Evolutionary conservation across 352 stramenopile genomes (phyloP).

Genomic region (Globisporangium nunn): DNA sequence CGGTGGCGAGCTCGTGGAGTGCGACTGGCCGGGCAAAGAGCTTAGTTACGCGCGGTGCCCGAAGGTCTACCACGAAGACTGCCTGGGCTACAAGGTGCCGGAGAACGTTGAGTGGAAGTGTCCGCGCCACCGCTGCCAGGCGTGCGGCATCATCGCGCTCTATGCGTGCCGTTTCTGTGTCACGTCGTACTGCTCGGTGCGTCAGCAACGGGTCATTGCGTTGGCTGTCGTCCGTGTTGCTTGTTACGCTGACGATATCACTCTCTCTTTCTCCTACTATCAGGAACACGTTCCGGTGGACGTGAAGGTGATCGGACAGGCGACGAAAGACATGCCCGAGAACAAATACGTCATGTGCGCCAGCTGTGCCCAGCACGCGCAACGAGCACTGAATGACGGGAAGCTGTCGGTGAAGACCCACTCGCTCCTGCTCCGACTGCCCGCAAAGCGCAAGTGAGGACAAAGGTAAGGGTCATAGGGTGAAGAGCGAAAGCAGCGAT

Average conservation of each 20-base stretch:
- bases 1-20: slow-evolving; percentile 72
- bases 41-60: slow-evolving; percentile 35
- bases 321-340: slow-evolving; percentile 38
- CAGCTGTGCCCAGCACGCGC: slow-evolving; percentile 29
- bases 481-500: too few relatives aligned
- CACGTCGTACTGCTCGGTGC: slow-evolving; percentile 58
- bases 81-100: slow-evolving; percentile 50
- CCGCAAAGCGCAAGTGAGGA: too few relatives aligned
- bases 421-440: slow-evolving; percentile 14
- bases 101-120: slow-evolving; percentile 58
- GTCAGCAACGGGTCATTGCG: background rate
- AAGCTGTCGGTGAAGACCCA: slow-evolving; percentile 40
- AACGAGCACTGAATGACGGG: slow-evolving; percentile 26
- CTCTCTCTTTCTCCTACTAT: background rate
- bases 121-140: slow-evolving; percentile 57
- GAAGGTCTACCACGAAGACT: slow-evolving; percentile 83
- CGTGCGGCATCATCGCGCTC: slow-evolving; percentile 48
- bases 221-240: background rate
- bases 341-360: slow-evolving; percentile 57
- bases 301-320: slow-evolving; percentile 32
- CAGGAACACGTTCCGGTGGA: slow-evolving; percentile 44
- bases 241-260: background rate
- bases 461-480: too few relatives aligned
- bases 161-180: slow-evolving; percentile 69
- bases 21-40: slow-evolving; percentile 55